Base-by-base conservation (phyloP, 495 filamentous ascomycete genomes). In the Xylaria sp. region DNA sequence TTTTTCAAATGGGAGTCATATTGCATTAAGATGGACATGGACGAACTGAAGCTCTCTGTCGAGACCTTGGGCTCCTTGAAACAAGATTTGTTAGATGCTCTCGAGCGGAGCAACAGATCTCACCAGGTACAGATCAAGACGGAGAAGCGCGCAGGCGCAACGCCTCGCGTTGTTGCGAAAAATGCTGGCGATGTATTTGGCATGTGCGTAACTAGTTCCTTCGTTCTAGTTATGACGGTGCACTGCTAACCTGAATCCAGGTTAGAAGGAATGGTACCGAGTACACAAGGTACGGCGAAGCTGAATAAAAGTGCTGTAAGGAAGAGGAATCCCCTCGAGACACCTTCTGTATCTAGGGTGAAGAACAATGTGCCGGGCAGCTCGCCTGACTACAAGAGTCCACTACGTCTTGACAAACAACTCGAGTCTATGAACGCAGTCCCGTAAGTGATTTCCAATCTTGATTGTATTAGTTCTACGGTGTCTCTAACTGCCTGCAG, bases 1-100 rank as follows among this genome's bases (percentile, higher is more conserved):
- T 97, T 92, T 78, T 98, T 90, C 88, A 97, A 98, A 87, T 99
- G 96, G 96, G 95, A 99, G 76, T 93, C 93, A 0, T 98, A 97
- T 84, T 92, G 90, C 77, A 91, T 99, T 74, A 97, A 95, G 82
- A 96, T 98, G 92, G 86, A 85, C 24, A 75, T 85, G 46, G 92
- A 95, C 26, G 90, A 93, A 71, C 90, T 88, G 52, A 92, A 88
- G 63, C 77, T 95, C 67, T 87, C 89, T 70, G 78, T 94, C 33
- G 86, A 90, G 21, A 92, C 87, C 0, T 86, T 92, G 50, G 84
- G 90, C 66, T 86, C 88, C 52, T 93, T 99, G 72, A 97, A 97
- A 79, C 90, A 93, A 76, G 91, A 95, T 81, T 81, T 97, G 0
- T 93, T 95, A 74, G 95, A 97, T 69, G 85, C 86, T 40, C 80